Conservation (phyloP, 2,329 filamentous ascomycete genomes). For the Pseudovirgaria hyperparasitica region DNA sequence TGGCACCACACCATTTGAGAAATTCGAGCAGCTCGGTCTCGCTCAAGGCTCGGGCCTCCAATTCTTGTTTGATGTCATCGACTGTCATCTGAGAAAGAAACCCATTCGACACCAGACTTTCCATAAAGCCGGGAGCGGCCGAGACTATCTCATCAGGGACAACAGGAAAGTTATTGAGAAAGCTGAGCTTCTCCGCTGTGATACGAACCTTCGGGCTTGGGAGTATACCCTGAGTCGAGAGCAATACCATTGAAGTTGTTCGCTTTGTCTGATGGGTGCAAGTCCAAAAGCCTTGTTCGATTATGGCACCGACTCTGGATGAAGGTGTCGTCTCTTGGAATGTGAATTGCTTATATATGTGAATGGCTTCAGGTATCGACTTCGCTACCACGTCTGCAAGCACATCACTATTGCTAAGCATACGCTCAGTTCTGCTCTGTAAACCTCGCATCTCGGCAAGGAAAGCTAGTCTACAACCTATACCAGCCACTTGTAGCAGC, state of each 20-base stretch:
- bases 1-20: slow-evolving; percentile 68
- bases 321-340: slow-evolving; percentile 87
- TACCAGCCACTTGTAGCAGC: slow-evolving; percentile 79
- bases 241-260: slow-evolving; percentile 64
- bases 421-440: slow-evolving; percentile 33
- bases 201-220: slow-evolving; percentile 75
- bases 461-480: slow-evolving; percentile 81
- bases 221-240: slow-evolving; percentile 78
- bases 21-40: slow-evolving; percentile 71
- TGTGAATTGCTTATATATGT: slow-evolving; percentile 76
- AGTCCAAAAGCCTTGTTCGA: slow-evolving; percentile 94
- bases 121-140: slow-evolving; percentile 57
- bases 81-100: slow-evolving; percentile 81
- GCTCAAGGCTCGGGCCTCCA: slow-evolving; percentile 70
- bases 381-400: slow-evolving; percentile 34
- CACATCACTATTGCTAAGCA: slow-evolving; percentile 13
- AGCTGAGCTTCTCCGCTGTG: slow-evolving; percentile 55
- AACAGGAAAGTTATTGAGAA: slow-evolving; percentile 80
- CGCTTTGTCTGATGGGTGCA: slow-evolving; percentile 74
- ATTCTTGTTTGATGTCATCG: slow-evolving; percentile 69
- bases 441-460: slow-evolving; percentile 74
- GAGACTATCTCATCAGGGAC: slow-evolving; percentile 65
- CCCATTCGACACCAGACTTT: slow-evolving; percentile 69
- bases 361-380: slow-evolving; percentile 63
- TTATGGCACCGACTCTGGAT: slow-evolving; percentile 65